These are phyloP conservation scores for Metschnikowia henanensis DNA, from an alignment of 805 yeast species.

Conservation along the genomic window DNA sequence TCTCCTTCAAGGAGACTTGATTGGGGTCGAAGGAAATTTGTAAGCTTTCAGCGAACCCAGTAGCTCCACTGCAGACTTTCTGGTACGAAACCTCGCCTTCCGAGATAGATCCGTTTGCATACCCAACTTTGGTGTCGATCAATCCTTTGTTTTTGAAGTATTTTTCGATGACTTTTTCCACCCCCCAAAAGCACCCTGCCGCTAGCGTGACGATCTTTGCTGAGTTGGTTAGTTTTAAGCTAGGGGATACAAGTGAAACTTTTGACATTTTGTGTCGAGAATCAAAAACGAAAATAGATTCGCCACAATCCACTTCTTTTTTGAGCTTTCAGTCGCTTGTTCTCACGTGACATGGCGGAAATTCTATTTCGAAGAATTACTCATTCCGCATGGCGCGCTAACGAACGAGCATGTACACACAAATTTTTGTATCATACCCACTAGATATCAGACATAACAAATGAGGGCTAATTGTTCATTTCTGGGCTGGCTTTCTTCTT, in stretches of 20 bases:
- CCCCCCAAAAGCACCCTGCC: constrained; percentile 85
- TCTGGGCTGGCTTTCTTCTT: no score
- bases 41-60: constrained; percentile 77
- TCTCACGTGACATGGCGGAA: constrained; percentile 16
- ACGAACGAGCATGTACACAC: no score
- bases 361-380: background rate
- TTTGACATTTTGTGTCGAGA: constrained; percentile 3
- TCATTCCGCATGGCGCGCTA: no score
- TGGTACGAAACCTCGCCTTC: constrained; percentile 47
- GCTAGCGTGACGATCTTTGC: constrained; percentile 44
- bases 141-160: constrained; percentile 65
- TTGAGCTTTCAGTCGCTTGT: no score
- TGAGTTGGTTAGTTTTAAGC: constrained; percentile 33
- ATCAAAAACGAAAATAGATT: no score
- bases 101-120: constrained; percentile 78
- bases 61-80: constrained; percentile 73
- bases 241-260: constrained; percentile 29
- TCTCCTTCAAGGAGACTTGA: constrained; percentile 53
- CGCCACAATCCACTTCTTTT: no score
- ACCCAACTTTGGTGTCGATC: constrained; percentile 82
- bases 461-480: no score
- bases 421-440: no score
- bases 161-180: constrained; percentile 78
- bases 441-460: no score
- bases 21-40: constrained; percentile 83